These are phyloP conservation scores for Pleoardoris graminearum DNA, from an alignment of 2,329 filamentous ascomycete genomes.

Conservation along the genomic window DNA sequence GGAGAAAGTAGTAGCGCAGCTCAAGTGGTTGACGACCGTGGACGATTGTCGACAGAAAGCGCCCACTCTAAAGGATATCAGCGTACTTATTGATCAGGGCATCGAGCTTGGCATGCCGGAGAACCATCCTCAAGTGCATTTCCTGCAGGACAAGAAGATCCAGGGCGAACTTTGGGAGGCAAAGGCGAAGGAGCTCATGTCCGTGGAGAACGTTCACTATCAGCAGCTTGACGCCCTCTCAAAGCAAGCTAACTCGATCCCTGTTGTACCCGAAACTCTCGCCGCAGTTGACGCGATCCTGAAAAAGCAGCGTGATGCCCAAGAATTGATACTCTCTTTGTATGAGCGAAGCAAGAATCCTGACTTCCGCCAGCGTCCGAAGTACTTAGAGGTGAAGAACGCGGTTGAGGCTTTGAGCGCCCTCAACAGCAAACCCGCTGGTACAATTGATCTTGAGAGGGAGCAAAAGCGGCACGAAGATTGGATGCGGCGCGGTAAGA, in stretches of 20 bases:
- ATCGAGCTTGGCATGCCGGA: conserved; percentile 75
- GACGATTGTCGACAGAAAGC: conserved; percentile 63
- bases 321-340: conserved; percentile 81
- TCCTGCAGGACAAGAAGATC: conserved; percentile 74
- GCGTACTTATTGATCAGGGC: conserved; percentile 76
- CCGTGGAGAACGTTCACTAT: conserved; percentile 89
- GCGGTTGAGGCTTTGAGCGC: conserved; percentile 86
- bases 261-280: conserved; percentile 80
- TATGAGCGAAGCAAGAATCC: conserved; percentile 75
- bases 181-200: conserved; percentile 89
- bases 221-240: conserved; percentile 92
- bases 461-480: conserved; percentile 95
- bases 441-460: conserved; percentile 89
- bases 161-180: conserved; percentile 87
- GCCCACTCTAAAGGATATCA: conserved; percentile 76
- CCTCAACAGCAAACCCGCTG: conserved; percentile 87
- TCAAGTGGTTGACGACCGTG: conserved; percentile 86
- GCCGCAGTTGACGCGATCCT: conserved; percentile 86
- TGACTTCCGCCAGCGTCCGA: conserved; percentile 78
- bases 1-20: conserved; percentile 77
- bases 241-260: conserved; percentile 75
- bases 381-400: conserved; percentile 86
- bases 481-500: conserved; percentile 98
- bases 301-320: conserved; percentile 92
- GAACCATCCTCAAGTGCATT: conserved; percentile 77